A percentile compares a stretch with the other conserved stretches of the same genome.
These are phyloP conservation scores for Pilasporangium apinafurcum DNA, from an alignment of 352 stramenopile species.

Conservation along the genomic window DNA sequence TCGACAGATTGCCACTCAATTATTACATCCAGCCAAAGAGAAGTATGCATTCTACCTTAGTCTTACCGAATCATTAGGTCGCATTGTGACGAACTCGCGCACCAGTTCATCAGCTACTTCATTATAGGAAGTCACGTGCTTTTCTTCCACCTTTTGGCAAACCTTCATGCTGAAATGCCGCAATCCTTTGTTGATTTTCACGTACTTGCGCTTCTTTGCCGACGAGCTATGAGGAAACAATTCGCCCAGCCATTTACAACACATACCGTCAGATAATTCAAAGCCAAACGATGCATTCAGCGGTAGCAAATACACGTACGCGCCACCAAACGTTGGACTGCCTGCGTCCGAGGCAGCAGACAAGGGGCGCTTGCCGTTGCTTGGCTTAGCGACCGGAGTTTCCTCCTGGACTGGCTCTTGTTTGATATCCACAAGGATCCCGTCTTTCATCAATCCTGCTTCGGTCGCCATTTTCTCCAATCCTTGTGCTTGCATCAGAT, in stretches of 20 bases:
- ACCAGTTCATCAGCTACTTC: conserved; percentile 94
- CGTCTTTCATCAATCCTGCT: conserved; percentile 67
- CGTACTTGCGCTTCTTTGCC: conserved; percentile 71
- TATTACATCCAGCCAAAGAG: not conserved
- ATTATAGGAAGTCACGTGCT: conserved; percentile 94
- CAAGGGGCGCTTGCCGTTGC: conserved; percentile 16
- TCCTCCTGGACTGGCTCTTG: conserved; percentile 16
- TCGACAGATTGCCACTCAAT: not conserved
- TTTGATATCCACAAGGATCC: conserved; percentile 54
- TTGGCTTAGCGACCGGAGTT: conserved; percentile 1
- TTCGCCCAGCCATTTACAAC: no score
- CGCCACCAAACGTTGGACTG: conserved; percentile 53
- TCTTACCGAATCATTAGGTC: conserved; percentile 65
- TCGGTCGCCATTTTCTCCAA: conserved; percentile 83
- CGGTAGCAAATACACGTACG: conserved; percentile 22
- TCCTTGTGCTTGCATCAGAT: conserved; percentile 80
- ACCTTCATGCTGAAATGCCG: conserved; percentile 96
- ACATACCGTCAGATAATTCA: no score
- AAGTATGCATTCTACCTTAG: no score
- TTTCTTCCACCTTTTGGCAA: conserved; percentile 96
- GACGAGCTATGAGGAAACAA: no score
- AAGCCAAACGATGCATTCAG: not conserved
- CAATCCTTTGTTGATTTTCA: conserved; percentile 89
- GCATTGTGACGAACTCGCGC: conserved; percentile 83
- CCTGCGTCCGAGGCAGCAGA: conserved; percentile 14